These are phyloP conservation scores for Graphilbum fragrans DNA, from an alignment of 2,329 filamentous ascomycete genomes.

Conservation along the genomic window DNA sequence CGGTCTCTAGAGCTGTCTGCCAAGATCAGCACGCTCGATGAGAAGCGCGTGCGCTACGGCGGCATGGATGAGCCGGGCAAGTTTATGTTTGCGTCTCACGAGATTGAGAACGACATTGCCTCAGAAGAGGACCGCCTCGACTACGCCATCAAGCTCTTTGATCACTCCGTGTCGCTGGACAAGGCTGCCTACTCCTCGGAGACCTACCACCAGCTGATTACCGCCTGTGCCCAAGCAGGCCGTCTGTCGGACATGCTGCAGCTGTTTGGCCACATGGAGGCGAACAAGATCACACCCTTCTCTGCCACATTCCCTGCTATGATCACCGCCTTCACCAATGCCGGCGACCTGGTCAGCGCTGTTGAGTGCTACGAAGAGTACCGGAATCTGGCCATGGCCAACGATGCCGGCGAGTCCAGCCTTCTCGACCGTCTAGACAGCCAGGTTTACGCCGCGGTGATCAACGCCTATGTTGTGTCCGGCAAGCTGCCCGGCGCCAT, in stretches of 20 bases:
- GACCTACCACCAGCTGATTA: conserved; percentile 76
- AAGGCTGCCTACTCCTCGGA: conserved; percentile 61
- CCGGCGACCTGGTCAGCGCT: conserved; percentile 72
- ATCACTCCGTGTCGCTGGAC: conserved; percentile 55
- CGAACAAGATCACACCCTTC: conserved; percentile 58
- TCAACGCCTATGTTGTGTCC: conserved; percentile 77
- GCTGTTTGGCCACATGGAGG: conserved; percentile 86
- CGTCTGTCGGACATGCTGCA: conserved; percentile 80
- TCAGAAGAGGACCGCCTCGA: conserved; percentile 78
- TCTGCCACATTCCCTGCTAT: conserved; percentile 81
- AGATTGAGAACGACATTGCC: conserved; percentile 76
- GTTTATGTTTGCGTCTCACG: conserved; percentile 81
- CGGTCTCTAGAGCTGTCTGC: conserved; percentile 68
- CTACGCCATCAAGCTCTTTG: conserved; percentile 76
- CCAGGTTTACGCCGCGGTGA: conserved; percentile 79
- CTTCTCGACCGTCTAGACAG: conserved; percentile 65
- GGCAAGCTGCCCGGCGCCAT: conserved; percentile 70
- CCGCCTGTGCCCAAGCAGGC: conserved; percentile 72
- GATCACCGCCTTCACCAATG: conserved; percentile 83
- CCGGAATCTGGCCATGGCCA: conserved; percentile 71
- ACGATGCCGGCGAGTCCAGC: conserved; percentile 61
- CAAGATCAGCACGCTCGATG: conserved; percentile 62
- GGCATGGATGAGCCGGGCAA: conserved; percentile 73
- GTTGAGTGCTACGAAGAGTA: conserved; percentile 96
- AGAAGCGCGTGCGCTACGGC: conserved; percentile 73